Evolutionary conservation across 164 flowering plant genomes (phyloP), one percentile per base, ranked within the genome.

Genomic region (Cinnamomum micranthum): DNA sequence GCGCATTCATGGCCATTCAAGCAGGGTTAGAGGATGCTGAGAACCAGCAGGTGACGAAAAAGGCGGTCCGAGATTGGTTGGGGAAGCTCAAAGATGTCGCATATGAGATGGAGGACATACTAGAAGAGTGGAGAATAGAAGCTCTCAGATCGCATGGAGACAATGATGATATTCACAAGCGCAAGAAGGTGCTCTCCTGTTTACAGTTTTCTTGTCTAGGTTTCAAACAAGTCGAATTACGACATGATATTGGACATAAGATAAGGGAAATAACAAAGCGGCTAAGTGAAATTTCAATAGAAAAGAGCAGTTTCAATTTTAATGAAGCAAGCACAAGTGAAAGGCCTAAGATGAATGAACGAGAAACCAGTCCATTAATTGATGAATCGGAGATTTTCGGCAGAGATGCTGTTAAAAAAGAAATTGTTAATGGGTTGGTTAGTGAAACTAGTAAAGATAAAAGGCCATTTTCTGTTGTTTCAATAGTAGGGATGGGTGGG

Each of bases 401-500:
- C 6, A 50, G 74, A 17, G 24, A 27, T 17, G 11, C 2, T 6
- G 74, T 74, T 11, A 74, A 31, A 41, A 47, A 47, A 2, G 22
- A 20, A 0, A 68, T 73, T 24, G 6, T 71, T 9, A 65, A 62
- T 22, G 35, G 23, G 65, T 65, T 78, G 55, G 17, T 74, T n/a
- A 28, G 74, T 33, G 77, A 65, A 20, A 70, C 67, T 17, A 71
- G 67, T 52, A 4, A 58, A 22, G 28, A 1, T 1, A 62, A 77
- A 22, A 35, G 1, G 4, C 24, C 12, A 2, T 13, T 74, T 50
- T 20, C 73, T 2, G 41, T 79, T 23, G n/a, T 74, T 19, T 66
- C 81, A 68, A 35, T 79, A 10, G 20, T 71, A 27, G 81, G 81
- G 4, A 72, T 75, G 51, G 76, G 78, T 6, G 78, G 81, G 20